A percentile compares a stretch with the other conserved stretches of the same genome.
Conservation (phyloP, 2,329 filamentous ascomycete species). For the Diplodia seriata region DNA sequence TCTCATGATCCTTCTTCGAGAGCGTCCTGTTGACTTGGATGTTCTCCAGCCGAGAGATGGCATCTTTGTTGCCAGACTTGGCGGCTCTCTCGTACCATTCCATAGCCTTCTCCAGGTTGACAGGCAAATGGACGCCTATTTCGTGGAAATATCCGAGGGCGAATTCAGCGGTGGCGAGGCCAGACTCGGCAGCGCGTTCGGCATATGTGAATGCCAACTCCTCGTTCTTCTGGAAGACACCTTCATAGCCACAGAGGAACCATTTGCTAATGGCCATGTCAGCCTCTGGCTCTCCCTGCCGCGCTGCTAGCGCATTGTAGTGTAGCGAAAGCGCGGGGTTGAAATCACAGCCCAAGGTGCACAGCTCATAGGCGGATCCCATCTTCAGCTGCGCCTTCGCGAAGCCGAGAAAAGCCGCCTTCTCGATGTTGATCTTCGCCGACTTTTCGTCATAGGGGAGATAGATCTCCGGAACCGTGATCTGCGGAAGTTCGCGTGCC, state of each 20-base stretch:
- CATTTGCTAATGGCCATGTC: conserved; percentile 97
- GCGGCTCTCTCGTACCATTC: conserved; percentile 91
- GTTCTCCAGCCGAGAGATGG: conserved; percentile 79
- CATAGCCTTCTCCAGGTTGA: conserved; percentile 80
- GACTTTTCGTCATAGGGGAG: conserved; percentile 74
- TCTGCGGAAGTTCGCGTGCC: conserved; percentile 87
- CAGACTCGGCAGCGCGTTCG: conserved; percentile 79
- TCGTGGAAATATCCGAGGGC: conserved; percentile 97
- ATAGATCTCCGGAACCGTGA: conserved; percentile 75
- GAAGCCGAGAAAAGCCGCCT: conserved; percentile 94
- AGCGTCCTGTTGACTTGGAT: conserved; percentile 82
- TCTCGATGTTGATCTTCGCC: conserved; percentile 89
- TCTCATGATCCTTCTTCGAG: conserved; percentile 91
- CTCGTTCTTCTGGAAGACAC: conserved; percentile 93
- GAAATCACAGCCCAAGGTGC: conserved; percentile 92
- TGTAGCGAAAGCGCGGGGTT: conserved; percentile 91
- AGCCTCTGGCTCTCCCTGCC: conserved; percentile 90
- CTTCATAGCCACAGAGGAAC: conserved; percentile 96
- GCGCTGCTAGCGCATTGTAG: conserved; percentile 91
- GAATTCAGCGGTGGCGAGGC: conserved; percentile 90
- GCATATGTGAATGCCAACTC: conserved; percentile 91
- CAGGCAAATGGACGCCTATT: conserved; percentile 90
- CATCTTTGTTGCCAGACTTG: conserved; percentile 90
- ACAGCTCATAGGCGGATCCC: conserved; percentile 94
- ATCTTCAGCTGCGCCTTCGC: conserved; percentile 97